Evolutionary conservation across 495 filamentous ascomycete genomes (phyloP), one percentile per base, ranked within the genome.

Genomic region (Penicillium malachiteum): DNA sequence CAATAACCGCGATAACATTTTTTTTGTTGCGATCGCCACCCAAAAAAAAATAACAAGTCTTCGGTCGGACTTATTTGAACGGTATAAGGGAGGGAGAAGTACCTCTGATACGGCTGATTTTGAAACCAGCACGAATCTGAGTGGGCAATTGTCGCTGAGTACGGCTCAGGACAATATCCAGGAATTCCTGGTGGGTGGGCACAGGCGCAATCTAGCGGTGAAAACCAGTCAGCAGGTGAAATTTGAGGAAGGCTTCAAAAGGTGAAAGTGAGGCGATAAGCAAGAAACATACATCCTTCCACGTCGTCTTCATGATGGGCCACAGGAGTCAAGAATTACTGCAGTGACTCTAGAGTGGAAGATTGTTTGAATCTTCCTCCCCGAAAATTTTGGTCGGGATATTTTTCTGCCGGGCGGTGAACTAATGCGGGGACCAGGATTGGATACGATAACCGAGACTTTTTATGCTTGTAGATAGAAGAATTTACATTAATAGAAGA

Each of bases 121-220:
- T 89, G 79, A 98, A 98, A 54, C 94, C 94, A 45, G 91, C 81
- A 64, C 94, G 84, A 64, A 98, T 98, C 76, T 96, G 93, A 30
- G 94, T 98, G 12, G 94, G 94, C 50, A 98, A 78, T 49, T 93
- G 87, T 67, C 94, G 82, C 83, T 98, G 94, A 16, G 95, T 98
- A 59, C 92, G 82, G 60, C 88, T 93, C 56, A 98, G 84, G 60
- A 97, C 91, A 64, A 98, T 96, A 71, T 98, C 94, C 56, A 98
- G 80, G 67, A 98, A 98, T 74, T 98, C 94, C 77, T 95, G 86
- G 66, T 82, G 87, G 59, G 90, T 96, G 32, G 94, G 94, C 59
- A 98, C 94, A 55, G 95, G 93, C 46, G 87, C 82, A 67, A 95
- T 95, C 73, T 79, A 67, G 69, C 68, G 69, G 69, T 71, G 59